Conservation (phyloP, 768 basidiomycete species). For the Pleurotus citrinopileatus region DNA sequence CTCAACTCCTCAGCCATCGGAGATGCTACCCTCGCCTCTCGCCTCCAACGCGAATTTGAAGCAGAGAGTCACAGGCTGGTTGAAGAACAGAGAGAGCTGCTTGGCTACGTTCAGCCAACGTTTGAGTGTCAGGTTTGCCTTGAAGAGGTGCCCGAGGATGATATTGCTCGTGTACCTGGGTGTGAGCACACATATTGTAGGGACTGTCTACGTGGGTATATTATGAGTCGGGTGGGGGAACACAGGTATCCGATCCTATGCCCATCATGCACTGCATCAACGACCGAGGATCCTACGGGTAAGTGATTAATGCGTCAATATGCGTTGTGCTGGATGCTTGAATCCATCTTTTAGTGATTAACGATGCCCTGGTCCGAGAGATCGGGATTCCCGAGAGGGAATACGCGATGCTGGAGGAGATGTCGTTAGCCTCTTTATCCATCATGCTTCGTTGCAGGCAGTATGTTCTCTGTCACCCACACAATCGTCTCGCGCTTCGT, state of each 20-base stretch:
- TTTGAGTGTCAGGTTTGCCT: constrained; percentile 50
- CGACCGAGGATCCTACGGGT: constrained; percentile 26
- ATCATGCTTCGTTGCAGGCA: constrained; percentile 42
- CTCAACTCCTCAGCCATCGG: constrained; percentile 11
- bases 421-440: constrained; percentile 43
- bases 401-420: constrained; percentile 36
- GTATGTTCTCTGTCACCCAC: constrained; percentile 25
- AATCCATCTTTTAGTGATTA: constrained; percentile 31
- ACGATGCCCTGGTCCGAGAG: constrained; percentile 32
- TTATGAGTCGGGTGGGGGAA: constrained; percentile 36
- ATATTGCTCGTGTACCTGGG: constrained; percentile 31
- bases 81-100: not conserved
- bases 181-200: constrained; percentile 49
- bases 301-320: not conserved
- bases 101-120: constrained; percentile 20
- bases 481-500: not conserved
- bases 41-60: constrained; percentile 37
- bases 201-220: constrained; percentile 35
- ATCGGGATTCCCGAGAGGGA: constrained; percentile 43
- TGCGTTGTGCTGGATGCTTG: not conserved
- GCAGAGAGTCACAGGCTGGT: constrained; percentile 8
- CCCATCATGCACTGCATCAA: constrained; percentile 38
- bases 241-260: constrained; percentile 49
- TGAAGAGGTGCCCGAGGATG: constrained; percentile 40
- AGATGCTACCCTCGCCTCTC: constrained; percentile 21